Evolutionary conservation across 2,329 filamentous ascomycete genomes (phyloP).

Genomic region (Phialocephala sp.): DNA sequence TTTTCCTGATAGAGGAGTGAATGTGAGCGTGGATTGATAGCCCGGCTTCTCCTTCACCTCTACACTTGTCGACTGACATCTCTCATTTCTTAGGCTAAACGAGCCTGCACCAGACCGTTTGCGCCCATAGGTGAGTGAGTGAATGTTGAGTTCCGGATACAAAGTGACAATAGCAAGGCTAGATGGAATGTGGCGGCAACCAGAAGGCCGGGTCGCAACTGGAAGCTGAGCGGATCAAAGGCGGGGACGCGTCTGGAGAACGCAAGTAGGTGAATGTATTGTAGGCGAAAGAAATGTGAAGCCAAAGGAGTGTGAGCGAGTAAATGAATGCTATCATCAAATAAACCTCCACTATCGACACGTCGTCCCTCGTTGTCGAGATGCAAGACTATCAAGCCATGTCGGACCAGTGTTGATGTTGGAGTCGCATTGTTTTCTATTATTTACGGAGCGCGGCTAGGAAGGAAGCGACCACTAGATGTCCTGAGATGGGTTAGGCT

Average conservation of each 20-base stretch:
- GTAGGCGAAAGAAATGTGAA: neutral
- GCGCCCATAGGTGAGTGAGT: conserved; percentile 14
- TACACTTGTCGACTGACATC: conserved; percentile 31
- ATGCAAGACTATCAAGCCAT: neutral
- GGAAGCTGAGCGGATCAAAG: conserved; percentile 4
- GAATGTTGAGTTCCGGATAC: neutral
- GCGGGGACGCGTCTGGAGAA: conserved; percentile 4
- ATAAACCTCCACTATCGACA: neutral
- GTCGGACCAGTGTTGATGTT: conserved; percentile 8
- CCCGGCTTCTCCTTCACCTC: conserved; percentile 28
- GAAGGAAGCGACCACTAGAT: neutral
- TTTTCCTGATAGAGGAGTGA: conserved; percentile 14
- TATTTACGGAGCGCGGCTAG: conserved; percentile 14
- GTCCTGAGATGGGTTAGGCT: no score
- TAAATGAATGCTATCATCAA: neutral
- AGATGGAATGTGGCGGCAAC: neutral
- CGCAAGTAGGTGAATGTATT: neutral
- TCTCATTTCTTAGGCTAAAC: conserved; percentile 29
- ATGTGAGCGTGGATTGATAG: conserved; percentile 15
- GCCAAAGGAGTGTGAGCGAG: conserved; percentile 6
- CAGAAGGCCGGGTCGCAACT: neutral
- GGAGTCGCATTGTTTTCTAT: neutral
- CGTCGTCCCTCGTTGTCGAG: neutral
- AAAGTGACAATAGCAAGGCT: conserved; percentile 9
- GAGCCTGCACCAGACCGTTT: conserved; percentile 23